Base-by-base conservation (phyloP, 1,284 basidiomycete genomes). In the Malassezia sp. region DNA sequence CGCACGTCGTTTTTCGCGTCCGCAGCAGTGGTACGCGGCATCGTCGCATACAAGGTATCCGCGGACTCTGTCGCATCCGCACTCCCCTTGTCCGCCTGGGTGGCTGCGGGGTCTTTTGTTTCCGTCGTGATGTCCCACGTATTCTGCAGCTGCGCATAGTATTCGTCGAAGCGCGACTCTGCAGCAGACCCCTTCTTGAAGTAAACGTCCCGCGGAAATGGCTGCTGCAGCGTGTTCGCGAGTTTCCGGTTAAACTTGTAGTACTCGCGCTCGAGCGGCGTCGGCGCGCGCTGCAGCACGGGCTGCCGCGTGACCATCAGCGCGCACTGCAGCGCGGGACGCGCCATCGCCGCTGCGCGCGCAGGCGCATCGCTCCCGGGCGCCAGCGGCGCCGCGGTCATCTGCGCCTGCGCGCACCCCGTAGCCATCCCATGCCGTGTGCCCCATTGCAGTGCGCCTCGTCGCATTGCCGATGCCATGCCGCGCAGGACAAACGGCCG, bases 151-250 rank as follows among this genome's bases (percentile, higher is more conserved):
- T 59, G 52, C 8, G 60, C 47, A 60, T 81, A 78, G 42, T 71
- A 69, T 30, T 72, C 72, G 56, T 82, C 77, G 69, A 89, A 95
- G 38, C 83, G 78, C 32, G 81, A 80, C 68, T 90, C 83, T 26
- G 91, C 79, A 3, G 87, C 76, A 0, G 86, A 86, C 1, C 89
- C 90, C 49, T 82, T 80, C 72, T 90, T 90, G 77, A 95, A 96
- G 76, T 93, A 96, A 71, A 93, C 91, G 33, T 87, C 81, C 46
- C 80, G 78, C 14, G 86, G 83, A 71, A 88, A 82, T 0, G 90
- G 89, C 65, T 89, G 88, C 66, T 84, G 82, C 32, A 95, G 74
- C 5, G 87, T 83, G 57, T 85, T 82, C 55, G 81, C 79, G 55
- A 96, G 79, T 42, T 82, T 79, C 9, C 79, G 76, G 67, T 89